phyloP scores from a whole-genome alignment of 2,329 filamentous ascomycete genomes.

The Fusarium luffae region DNA sequence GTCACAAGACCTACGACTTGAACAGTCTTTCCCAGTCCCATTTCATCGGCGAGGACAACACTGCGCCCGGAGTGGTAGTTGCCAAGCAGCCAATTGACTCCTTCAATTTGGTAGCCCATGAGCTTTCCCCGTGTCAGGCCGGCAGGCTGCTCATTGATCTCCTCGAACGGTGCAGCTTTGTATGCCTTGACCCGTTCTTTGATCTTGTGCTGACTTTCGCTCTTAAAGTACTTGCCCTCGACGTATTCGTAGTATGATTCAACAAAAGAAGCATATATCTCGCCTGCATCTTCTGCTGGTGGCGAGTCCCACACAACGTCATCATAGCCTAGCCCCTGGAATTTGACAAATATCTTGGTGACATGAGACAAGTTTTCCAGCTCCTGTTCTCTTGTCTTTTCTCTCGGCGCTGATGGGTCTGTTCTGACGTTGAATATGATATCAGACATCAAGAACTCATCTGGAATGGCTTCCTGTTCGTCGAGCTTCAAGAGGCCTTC shows the following conservation, averaged over 20 bases:
- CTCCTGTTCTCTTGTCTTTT: constrained; percentile 74
- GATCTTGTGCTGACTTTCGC: constrained; percentile 68
- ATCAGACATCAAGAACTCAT: constrained; percentile 86
- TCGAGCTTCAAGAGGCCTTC: constrained; percentile 72
- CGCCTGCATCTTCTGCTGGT: constrained; percentile 70
- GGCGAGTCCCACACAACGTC: constrained; percentile 91
- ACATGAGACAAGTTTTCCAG: constrained; percentile 78
- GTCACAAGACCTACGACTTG: constrained; percentile 88
- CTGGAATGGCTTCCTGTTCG: constrained; percentile 82
- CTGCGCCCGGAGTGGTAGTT: constrained; percentile 87
- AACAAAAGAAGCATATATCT: constrained; percentile 82
- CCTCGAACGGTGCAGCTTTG: constrained; percentile 73
- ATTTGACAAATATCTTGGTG: constrained; percentile 83
- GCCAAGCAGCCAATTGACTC: constrained; percentile 93
- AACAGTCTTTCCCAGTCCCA: constrained; percentile 97
- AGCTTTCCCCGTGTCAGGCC: constrained; percentile 81
- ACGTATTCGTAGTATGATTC: constrained; percentile 89
- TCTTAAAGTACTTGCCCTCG: constrained; percentile 76
- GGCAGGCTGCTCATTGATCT: constrained; percentile 77
- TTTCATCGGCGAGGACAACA: constrained; percentile 94
- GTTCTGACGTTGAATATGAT: constrained; percentile 85
- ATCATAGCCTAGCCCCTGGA: constrained; percentile 90
- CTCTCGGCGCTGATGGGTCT: constrained; percentile 56
- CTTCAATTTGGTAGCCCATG: constrained; percentile 94
- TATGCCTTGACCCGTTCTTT: constrained; percentile 75